These are phyloP conservation scores for Sphaerulina populicola DNA, from an alignment of 2,329 filamentous ascomycete species.

Conservation along the genomic window DNA sequence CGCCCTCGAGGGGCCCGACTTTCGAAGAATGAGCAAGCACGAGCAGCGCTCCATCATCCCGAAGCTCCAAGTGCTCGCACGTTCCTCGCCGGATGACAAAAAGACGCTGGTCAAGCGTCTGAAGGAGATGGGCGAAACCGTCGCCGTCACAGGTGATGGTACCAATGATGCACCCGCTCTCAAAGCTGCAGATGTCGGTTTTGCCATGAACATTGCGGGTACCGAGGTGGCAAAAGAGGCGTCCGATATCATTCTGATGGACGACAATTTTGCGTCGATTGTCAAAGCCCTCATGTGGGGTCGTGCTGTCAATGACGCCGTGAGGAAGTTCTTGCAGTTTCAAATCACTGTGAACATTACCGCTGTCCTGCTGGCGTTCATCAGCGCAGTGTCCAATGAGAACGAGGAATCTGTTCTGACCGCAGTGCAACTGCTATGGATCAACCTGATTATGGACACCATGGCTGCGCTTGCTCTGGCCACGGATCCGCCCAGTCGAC, in stretches of 20 bases:
- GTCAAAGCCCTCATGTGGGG: slow-evolving; percentile 56
- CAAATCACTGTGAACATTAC: slow-evolving; percentile 87
- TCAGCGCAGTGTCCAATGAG: slow-evolving; percentile 67
- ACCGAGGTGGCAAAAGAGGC: slow-evolving; percentile 58
- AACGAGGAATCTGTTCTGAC: slow-evolving; percentile 68
- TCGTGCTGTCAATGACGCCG: slow-evolving; percentile 49
- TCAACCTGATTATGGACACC: slow-evolving; percentile 96
- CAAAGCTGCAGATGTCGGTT: slow-evolving; percentile 58
- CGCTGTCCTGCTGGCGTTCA: slow-evolving; percentile 77
- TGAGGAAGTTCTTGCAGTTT: slow-evolving; percentile 54
- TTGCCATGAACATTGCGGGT: slow-evolving; percentile 60
- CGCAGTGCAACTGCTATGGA: slow-evolving; percentile 88
- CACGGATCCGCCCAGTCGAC: slow-evolving; percentile 78
- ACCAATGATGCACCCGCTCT: slow-evolving; percentile 59
- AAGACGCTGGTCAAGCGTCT: slow-evolving; percentile 55
- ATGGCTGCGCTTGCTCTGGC: slow-evolving; percentile 82
- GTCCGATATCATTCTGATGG: slow-evolving; percentile 54
- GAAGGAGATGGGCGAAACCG: slow-evolving; percentile 57
- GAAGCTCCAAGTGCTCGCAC: slow-evolving; percentile 58
- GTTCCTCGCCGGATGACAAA: slow-evolving; percentile 64
- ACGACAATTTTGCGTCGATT: slow-evolving; percentile 56
- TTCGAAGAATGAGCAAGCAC: slow-evolving; percentile 36
- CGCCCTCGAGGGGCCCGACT: slow-evolving; percentile 40
- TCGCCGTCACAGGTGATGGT: slow-evolving; percentile 59
- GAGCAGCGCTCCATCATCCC: slow-evolving; percentile 51